A percentile compares a stretch with the other conserved stretches of the same genome.
These are phyloP conservation scores for Grigorovia yakushimaensis DNA, from an alignment of 805 yeast genomes.

Conservation along the genomic window DNA sequence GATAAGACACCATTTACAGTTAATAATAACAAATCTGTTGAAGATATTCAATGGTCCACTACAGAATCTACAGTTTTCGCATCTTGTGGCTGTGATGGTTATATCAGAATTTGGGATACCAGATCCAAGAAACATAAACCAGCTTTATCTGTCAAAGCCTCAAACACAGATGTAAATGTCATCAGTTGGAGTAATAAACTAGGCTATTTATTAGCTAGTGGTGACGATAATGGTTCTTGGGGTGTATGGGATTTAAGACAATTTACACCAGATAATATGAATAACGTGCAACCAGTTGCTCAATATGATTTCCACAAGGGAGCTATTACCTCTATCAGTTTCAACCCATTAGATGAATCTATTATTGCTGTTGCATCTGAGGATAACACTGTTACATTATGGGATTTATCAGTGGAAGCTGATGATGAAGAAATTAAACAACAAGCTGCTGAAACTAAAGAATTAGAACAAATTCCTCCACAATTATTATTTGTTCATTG, in stretches of 20 bases:
- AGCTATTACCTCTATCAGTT: conserved; percentile 85
- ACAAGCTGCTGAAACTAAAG: conserved; percentile 69
- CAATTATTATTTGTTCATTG: conserved; percentile 94
- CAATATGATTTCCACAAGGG: conserved; percentile 91
- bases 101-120: conserved; percentile 91
- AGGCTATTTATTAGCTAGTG: conserved; percentile 81
- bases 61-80: conserved; percentile 91
- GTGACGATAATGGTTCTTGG: conserved; percentile 97
- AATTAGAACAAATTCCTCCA: conserved; percentile 85
- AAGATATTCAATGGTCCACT: conserved; percentile 94
- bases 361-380: conserved; percentile 93
- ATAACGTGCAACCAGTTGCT: conserved; percentile 68
- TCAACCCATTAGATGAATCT: conserved; percentile 92
- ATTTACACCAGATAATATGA: conserved; percentile 44
- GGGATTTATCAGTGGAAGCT: conserved; percentile 98
- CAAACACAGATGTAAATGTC: conserved; percentile 81
- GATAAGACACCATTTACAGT: conserved; percentile 67
- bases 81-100: conserved; percentile 74
- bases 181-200: conserved; percentile 90
- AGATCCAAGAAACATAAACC: conserved; percentile 88
- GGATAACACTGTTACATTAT: conserved; percentile 91
- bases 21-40: conserved; percentile 67
- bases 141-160: conserved; percentile 74
- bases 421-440: conserved; percentile 93
- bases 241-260: conserved; percentile 95